These are phyloP conservation scores for Botryotinia calthae DNA, from an alignment of 2,329 filamentous ascomycete genomes.

Conservation along the genomic window DNA sequence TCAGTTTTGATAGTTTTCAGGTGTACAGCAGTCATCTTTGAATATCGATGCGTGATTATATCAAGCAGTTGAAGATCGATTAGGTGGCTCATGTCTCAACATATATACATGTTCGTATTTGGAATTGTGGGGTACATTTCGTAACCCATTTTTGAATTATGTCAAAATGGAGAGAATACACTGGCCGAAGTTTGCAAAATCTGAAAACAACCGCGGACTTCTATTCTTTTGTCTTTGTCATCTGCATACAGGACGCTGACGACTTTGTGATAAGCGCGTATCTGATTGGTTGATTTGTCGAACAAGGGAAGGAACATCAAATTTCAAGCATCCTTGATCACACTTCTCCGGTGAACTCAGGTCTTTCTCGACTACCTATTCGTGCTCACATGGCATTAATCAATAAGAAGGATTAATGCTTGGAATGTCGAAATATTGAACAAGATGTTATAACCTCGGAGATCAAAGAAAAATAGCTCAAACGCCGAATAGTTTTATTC, in stretches of 20 bases:
- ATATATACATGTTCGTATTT: not conserved
- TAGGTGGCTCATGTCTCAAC: constrained; percentile 2
- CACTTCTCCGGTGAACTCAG: constrained; percentile 1
- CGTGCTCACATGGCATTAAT: not conserved
- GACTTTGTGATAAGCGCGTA: not conserved
- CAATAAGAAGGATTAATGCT: not conserved
- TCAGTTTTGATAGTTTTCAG: constrained; percentile 33
- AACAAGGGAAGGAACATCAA: not conserved
- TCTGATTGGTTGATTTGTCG: not conserved
- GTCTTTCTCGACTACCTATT: not conserved
- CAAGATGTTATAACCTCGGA: not conserved
- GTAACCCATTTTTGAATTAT: constrained; percentile 1
- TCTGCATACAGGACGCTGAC: not conserved
- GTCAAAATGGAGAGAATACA: not conserved
- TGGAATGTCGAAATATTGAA: not conserved
- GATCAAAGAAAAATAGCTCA: not conserved
- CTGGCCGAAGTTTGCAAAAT: not conserved
- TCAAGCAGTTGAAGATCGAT: constrained; percentile 1
- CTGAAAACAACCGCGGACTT: not conserved
- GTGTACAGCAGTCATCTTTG: not conserved
- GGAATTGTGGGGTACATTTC: not conserved
- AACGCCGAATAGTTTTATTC: not conserved
- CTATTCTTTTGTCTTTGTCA: constrained; percentile 10
- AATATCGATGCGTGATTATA: not conserved
- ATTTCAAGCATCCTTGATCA: not conserved